A percentile compares a stretch with the other conserved stretches of the same genome.
phyloP scores from a whole-genome alignment of 345 rosid species.

The Arabidopsis arenosa region DNA sequence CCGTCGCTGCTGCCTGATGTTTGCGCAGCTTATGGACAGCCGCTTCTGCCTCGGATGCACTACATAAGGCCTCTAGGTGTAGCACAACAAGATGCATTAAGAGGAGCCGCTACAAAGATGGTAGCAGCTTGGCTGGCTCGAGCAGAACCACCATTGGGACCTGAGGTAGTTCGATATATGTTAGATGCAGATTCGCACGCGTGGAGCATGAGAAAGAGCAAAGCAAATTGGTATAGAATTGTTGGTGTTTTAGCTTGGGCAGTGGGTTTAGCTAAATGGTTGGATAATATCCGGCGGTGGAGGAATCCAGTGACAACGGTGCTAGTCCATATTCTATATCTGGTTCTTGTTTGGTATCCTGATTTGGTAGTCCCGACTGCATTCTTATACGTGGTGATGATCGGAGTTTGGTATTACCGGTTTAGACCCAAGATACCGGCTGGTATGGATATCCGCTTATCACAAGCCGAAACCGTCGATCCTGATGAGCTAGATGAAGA shows the following conservation, averaged over 20 bases:
- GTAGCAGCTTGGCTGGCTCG: slow-evolving; percentile 84
- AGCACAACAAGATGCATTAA: slow-evolving; percentile 90
- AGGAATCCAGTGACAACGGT: slow-evolving; percentile 84
- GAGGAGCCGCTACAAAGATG: slow-evolving; percentile 89
- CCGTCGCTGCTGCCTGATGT: slow-evolving; percentile 83
- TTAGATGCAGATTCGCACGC: slow-evolving; percentile 92
- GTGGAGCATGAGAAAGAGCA: slow-evolving; percentile 99
- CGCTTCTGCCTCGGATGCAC: slow-evolving; percentile 91
- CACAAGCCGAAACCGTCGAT: slow-evolving; percentile 82
- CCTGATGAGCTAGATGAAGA: slow-evolving; percentile 95
- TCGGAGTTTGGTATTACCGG: slow-evolving; percentile 93
- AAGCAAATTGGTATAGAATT: slow-evolving; percentile 92
- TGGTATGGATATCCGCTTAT: slow-evolving; percentile 88
- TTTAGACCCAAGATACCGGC: slow-evolving; percentile 89
- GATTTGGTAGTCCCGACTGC: slow-evolving; percentile 91
- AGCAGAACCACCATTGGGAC: slow-evolving; percentile 89
- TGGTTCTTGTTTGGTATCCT: slow-evolving; percentile 97
- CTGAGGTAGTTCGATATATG: slow-evolving; percentile 89
- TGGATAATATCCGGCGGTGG: slow-evolving; percentile 81
- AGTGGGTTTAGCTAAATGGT: slow-evolving; percentile 91
- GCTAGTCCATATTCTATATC: slow-evolving; percentile 73
- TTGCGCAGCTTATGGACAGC: slow-evolving; percentile 76
- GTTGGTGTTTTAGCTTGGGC: slow-evolving; percentile 95
- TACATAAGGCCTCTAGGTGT: slow-evolving; percentile 93
- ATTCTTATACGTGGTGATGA: slow-evolving; percentile 75